Evolutionary conservation across 352 stramenopile species (phyloP), one percentile per base, ranked within the genome.

Genomic region (Phytophthora citrophthora): DNA sequence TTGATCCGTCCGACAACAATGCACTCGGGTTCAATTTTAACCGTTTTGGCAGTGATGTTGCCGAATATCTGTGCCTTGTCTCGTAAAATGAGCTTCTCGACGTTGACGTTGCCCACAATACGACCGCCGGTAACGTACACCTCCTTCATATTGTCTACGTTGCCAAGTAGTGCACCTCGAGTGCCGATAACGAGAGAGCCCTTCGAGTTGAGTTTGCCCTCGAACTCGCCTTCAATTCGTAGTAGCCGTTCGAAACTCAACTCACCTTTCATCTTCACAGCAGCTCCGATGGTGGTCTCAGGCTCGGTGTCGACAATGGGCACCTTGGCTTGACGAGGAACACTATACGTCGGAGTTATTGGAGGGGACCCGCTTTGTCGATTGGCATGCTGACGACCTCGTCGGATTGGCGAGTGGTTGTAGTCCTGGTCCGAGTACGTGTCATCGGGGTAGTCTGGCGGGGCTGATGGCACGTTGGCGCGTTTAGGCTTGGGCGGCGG

Each of bases 11-110:
- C 91, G 52, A 95, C 77, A 12, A 97, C 74, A 16, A 96, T 71
- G 55, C 90, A 95, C 23, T 96, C 88, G 4, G 89, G 86, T 47
- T 97, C 89, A 61, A 97, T 95, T 61, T 90, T 92, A 44, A 97
- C 73, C 29, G 80, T 93, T 70, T 95, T 95, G 61, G 87, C 90
- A 4, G 87, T 95, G 61, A 97, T 91, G 66, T 96, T 94, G 50
- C 91, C 91, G 57, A 96, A 95, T 2, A 97, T 77, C 51, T 93
- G 79, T 13, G 86, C 89, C 61, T 94, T 92, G 75, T 94, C 86
- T 13, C 89, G 77, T 49, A 97, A 62, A 16, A 94, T 76, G 24
- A 97, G 81, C 65, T 89, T 87, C 44, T 96, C 87, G 2, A 95
- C 91, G 38, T 68, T 64, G 65, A 97, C 81, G 60, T 96, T 96